Evolutionary conservation across 1,284 basidiomycete species (phyloP).

Genomic region (Rhodofomes roseus): DNA sequence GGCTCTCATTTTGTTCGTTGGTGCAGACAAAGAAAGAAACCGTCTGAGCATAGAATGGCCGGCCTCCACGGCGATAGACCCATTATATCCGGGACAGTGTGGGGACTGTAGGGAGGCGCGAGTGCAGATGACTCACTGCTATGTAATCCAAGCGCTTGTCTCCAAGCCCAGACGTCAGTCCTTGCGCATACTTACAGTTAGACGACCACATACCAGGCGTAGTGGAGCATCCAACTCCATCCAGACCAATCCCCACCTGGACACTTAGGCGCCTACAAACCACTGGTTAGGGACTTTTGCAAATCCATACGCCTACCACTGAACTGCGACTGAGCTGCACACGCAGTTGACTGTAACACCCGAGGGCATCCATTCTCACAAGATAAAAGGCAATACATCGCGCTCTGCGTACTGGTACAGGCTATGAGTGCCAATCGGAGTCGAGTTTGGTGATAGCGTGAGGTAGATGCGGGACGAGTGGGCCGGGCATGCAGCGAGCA

Average conservation of each 20-base stretch:
- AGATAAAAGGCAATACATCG: not conserved
- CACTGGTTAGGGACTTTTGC: too few relatives aligned
- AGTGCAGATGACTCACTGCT: not conserved
- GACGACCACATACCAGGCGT: not conserved
- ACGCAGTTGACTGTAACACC: not conserved
- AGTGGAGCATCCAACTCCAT: not conserved
- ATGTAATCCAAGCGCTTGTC: not conserved
- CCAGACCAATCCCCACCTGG: too few relatives aligned
- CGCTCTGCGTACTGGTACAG: not conserved
- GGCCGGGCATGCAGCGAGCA: not conserved
- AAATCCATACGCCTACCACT: too few relatives aligned
- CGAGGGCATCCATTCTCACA: not conserved
- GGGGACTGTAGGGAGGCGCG: too few relatives aligned
- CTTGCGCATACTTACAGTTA: not conserved
- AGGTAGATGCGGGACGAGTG: not conserved
- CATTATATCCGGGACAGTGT: too few relatives aligned
- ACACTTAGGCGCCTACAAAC: too few relatives aligned
- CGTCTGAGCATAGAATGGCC: not conserved
- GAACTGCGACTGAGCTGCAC: too few relatives aligned
- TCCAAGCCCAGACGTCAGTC: not conserved
- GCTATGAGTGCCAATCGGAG: not conserved
- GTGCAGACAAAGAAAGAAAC: not conserved
- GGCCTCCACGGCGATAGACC: not conserved
- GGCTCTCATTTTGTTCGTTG: slow-evolving; percentile 6
- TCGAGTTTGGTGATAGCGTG: not conserved